Evolutionary conservation across 2,329 filamentous ascomycete species (phyloP).

Genomic region (Colletotrichum australisinense): DNA sequence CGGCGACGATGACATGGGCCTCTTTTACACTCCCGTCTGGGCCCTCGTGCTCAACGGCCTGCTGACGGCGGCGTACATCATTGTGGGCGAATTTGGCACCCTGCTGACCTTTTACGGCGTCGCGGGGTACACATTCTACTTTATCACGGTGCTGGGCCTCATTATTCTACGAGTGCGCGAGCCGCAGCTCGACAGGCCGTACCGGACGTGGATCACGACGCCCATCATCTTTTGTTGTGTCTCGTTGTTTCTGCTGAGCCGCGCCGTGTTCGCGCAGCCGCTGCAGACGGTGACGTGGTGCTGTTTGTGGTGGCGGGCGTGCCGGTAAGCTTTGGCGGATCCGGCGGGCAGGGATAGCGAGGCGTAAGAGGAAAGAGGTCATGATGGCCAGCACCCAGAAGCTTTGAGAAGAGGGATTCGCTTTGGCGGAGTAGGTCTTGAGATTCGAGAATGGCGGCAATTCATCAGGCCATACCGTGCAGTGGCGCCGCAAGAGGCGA

Average conservation of each 20-base stretch:
- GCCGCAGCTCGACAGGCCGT: constrained; percentile 88
- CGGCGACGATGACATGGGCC: constrained; percentile 80
- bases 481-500: too few species aligned
- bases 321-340: constrained; percentile 89
- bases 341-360: too few species aligned
- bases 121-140: constrained; percentile 97
- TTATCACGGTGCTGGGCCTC: constrained; percentile 91
- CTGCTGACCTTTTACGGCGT: constrained; percentile 98
- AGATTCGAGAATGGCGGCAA: too few species aligned
- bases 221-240: constrained; percentile 99
- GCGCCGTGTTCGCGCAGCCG: constrained; percentile 91
- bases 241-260: constrained; percentile 87
- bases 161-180: constrained; percentile 91
- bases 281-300: constrained; percentile 87
- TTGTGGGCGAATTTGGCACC: constrained; percentile 90
- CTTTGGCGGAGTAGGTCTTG: too few species aligned
- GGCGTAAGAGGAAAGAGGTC: too few species aligned
- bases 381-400: too few species aligned
- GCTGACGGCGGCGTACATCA: constrained; percentile 81
- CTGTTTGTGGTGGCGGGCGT: constrained; percentile 86
- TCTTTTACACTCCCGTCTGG: constrained; percentile 95
- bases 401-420: too few species aligned
- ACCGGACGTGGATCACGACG: constrained; percentile 96
- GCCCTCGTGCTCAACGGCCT: constrained; percentile 85
- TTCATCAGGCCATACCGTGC: too few species aligned